Conservation (phyloP, 257 asterid genomes). For the Verbascum thapsus region DNA sequence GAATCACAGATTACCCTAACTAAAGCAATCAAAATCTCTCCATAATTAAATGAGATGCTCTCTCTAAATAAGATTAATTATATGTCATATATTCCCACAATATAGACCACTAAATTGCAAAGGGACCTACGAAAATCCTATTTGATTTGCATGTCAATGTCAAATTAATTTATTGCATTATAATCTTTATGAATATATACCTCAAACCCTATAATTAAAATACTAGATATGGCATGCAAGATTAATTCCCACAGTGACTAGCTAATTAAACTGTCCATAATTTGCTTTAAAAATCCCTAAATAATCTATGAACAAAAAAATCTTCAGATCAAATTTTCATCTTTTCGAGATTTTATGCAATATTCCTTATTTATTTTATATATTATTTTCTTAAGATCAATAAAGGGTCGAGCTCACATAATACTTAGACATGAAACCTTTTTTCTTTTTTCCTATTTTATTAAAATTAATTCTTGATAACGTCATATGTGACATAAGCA, state of each 20-base stretch:
- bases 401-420: too few species aligned
- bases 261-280: too few species aligned
- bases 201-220: background rate
- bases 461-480: constrained; percentile 7
- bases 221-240: too few species aligned
- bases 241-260: too few species aligned
- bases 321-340: too few species aligned
- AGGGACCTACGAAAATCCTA: constrained; percentile 14
- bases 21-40: background rate
- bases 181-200: constrained; percentile 1
- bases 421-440: too few species aligned
- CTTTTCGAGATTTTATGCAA: too few species aligned
- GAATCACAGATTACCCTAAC: constrained; percentile 8
- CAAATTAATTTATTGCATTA: background rate
- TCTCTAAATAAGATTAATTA: background rate
- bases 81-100: background rate
- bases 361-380: too few species aligned
- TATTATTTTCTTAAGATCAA: too few species aligned
- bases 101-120: background rate
- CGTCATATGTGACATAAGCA: constrained; percentile 19
- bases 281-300: too few species aligned
- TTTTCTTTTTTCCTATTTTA: too few species aligned
- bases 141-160: background rate
- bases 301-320: too few species aligned
- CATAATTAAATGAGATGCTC: background rate